Evolutionary conservation across 2,329 filamentous ascomycete genomes (phyloP), one percentile per base, ranked within the genome.

Genomic region (Pseudogymnoascus sp.): DNA sequence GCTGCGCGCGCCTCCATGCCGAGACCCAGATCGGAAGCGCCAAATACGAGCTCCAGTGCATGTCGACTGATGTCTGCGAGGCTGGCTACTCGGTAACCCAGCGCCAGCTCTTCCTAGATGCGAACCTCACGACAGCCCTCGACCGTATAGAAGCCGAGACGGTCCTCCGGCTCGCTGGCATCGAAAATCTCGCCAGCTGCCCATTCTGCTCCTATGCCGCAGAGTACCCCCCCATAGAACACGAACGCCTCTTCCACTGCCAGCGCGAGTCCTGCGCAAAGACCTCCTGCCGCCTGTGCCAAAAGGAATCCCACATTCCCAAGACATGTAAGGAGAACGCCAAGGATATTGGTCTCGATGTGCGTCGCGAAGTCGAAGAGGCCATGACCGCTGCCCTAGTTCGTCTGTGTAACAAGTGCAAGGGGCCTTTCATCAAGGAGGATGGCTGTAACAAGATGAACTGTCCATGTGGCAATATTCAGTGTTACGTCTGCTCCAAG

Each of bases 151-250:
- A 93, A 71, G 86, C 90, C 72, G 84, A 89, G 69, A 82, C 87
- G 16, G 82, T 85, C 24, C 78, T 96, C 40, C 82, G 84, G n/a
- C 78, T 84, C 65, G 89, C 90, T 0, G 84, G 81, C 0, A 81
- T 96, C 37, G 85, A 91, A 41, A 85, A 87, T 65, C 81, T 96
- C 1, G 89, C 84, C 33, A 85, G 83, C 33, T 96, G 91, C 68
- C 90, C 91, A 0, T 95, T 92, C 71, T 96, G 91, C 73, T 86
- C 89, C 22, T 96, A 85, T 76, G 90, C 89, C 43, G 89, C 86
- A 35, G 88, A 91, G 64, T 89, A 85, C 66, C 85, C 84, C 0
- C 83, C 89, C 0, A 75, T 89, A 1, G 84, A 89, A 16, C 76
- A 84, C 16, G 82, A 93, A 72, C 86, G 82, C 65, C 89, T 93